phyloP scores from a whole-genome alignment of 305 asterid genomes.

The Fraxinus floribunda region DNA sequence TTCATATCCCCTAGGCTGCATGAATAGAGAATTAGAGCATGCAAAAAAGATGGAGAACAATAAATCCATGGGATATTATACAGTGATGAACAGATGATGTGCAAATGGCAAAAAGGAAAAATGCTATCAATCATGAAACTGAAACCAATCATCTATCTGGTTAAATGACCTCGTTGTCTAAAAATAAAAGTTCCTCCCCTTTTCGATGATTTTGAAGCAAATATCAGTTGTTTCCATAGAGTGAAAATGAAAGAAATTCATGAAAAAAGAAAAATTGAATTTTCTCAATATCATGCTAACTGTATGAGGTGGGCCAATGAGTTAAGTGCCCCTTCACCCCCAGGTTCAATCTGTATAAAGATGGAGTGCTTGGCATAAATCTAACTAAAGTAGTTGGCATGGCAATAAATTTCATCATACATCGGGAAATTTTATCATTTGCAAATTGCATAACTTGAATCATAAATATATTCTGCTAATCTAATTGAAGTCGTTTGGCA shows the following conservation, averaged over 20 bases:
- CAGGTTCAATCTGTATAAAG: background rate
- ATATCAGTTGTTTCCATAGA: background rate
- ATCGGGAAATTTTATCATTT: background rate
- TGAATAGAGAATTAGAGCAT: background rate
- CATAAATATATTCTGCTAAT: background rate
- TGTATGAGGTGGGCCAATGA: background rate
- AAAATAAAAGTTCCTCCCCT: background rate
- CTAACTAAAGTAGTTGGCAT: background rate
- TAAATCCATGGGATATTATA: background rate
- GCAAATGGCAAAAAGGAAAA: background rate
- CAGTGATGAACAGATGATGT: background rate
- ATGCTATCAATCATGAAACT: background rate
- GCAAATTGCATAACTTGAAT: background rate
- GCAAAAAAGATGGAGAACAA: background rate
- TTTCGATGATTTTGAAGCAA: background rate
- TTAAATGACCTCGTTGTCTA: background rate
- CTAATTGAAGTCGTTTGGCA: background rate
- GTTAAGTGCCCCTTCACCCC: background rate
- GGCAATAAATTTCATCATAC: background rate
- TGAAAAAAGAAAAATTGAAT: background rate
- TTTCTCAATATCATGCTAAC: background rate
- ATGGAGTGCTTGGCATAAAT: background rate
- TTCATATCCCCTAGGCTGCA: slow-evolving; percentile 7
- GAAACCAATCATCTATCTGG: background rate
- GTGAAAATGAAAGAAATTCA: background rate